phyloP scores from a whole-genome alignment of 73 alveolate species.

The Breviolum minutum region DNA sequence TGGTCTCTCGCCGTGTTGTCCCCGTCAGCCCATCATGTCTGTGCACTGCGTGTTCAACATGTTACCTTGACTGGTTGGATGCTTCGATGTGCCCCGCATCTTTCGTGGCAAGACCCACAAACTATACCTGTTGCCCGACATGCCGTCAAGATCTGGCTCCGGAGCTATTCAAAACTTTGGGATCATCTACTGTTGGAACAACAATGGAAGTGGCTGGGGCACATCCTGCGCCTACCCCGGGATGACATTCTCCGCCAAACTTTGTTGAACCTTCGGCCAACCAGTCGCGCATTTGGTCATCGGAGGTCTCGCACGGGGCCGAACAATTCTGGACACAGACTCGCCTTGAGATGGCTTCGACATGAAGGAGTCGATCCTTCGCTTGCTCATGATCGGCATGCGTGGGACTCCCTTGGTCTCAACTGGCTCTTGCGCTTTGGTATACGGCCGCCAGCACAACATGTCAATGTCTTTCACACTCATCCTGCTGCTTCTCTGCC shows the following conservation, averaged over 20 bases:
- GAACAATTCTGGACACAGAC: neutral
- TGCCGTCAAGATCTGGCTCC: neutral
- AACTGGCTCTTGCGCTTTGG: neutral
- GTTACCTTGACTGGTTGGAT: neutral
- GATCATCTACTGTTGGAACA: neutral
- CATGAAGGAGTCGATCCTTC: neutral
- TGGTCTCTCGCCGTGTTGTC: neutral
- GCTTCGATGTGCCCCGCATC: neutral
- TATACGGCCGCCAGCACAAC: neutral
- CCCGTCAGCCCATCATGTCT: neutral
- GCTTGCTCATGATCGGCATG: neutral
- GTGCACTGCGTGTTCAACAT: neutral
- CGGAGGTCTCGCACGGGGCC: conserved; percentile 22
- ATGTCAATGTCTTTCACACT: neutral
- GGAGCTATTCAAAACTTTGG: neutral
- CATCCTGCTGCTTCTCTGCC: neutral
- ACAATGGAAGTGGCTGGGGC: conserved; percentile 37
- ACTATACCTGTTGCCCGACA: neutral
- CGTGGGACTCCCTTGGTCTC: neutral
- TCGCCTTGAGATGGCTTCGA: neutral
- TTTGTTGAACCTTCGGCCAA: neutral
- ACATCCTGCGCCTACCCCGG: neutral
- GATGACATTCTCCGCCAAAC: neutral
- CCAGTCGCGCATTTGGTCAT: neutral
- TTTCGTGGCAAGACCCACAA: neutral